Evolutionary conservation across 176 grass and related monocot species (phyloP).

Genomic region (Lolium rigidum): DNA sequence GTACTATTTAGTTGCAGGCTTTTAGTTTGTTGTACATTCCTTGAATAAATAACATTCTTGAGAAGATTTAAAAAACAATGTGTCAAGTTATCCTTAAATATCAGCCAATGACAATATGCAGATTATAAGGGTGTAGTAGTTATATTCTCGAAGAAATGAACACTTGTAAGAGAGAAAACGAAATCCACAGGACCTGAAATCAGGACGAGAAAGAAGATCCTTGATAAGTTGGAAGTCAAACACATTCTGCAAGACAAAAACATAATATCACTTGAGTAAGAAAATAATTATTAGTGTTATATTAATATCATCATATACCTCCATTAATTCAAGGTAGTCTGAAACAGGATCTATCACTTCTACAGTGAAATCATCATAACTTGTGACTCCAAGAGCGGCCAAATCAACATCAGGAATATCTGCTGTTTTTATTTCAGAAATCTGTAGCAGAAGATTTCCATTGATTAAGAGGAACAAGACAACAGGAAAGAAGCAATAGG

Average conservation of each 20-base stretch:
- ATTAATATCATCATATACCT: conserved; percentile 53
- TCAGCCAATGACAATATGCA: not conserved
- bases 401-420: conserved; percentile 85
- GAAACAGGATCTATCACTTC: conserved; percentile 90
- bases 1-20: conserved; percentile 12
- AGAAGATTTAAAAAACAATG: not conserved
- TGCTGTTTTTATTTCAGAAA: conserved; percentile 84
- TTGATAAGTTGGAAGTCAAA: conserved; percentile 97
- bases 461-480: conserved; percentile 9
- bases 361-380: conserved; percentile 69
- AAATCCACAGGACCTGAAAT: conserved; percentile 71
- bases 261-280: conserved; percentile 17
- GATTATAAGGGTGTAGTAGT: not conserved
- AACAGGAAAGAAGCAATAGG: conserved; percentile 17
- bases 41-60: not conserved
- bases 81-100: not conserved
- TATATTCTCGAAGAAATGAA: conserved; percentile 14
- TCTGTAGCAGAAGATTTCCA: conserved; percentile 61
- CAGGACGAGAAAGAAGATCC: conserved; percentile 73
- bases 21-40: conserved; percentile 8
- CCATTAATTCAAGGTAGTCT: conserved; percentile 93
- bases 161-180: conserved; percentile 13
- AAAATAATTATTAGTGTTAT: not conserved
- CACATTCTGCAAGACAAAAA: conserved; percentile 61
- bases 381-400: conserved; percentile 62